Percentiles rank a stretch among this genome's conserved stretches.
Conservation (phyloP, 2,329 filamentous ascomycete genomes). For the Diaporthe nobilis region DNA sequence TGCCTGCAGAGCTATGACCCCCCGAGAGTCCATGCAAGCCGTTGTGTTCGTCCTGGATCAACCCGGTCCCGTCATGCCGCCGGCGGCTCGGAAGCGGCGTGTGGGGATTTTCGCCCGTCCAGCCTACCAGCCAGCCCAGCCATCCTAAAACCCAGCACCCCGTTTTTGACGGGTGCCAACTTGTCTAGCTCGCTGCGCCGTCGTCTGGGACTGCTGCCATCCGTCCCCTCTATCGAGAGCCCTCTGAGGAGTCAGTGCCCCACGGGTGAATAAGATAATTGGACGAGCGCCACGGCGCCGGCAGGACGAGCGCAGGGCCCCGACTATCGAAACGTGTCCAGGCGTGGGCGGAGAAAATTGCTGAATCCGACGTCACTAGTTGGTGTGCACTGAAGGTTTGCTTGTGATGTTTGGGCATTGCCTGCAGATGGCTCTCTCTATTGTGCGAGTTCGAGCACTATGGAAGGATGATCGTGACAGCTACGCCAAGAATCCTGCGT, state of each 20-base stretch:
- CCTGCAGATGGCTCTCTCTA: background rate
- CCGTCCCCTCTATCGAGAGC: conserved; percentile 9
- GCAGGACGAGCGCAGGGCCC: background rate
- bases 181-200: conserved; percentile 16
- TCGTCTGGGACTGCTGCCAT: conserved; percentile 17
- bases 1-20: conserved; percentile 21
- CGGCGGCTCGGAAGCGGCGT: conserved; percentile 28
- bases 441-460: background rate
- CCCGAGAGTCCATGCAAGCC: background rate
- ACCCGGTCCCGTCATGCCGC: conserved; percentile 23
- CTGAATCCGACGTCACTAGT: background rate
- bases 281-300: conserved; percentile 22
- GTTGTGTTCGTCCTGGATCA: conserved; percentile 5
- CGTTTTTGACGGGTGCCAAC: conserved; percentile 31
- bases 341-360: conserved; percentile 1
- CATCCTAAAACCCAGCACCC: conserved; percentile 31
- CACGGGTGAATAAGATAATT: background rate
- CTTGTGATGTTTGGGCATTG: conserved; percentile 17
- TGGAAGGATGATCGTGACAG: conserved; percentile 24
- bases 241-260: conserved; percentile 9
- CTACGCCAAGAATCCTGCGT: background rate
- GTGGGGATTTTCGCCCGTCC: conserved; percentile 1
- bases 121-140: background rate
- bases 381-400: conserved; percentile 15
- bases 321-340: conserved; percentile 19